Conservation (phyloP, 140 eudicot genomes). For the Erigeron philadelphicus region DNA sequence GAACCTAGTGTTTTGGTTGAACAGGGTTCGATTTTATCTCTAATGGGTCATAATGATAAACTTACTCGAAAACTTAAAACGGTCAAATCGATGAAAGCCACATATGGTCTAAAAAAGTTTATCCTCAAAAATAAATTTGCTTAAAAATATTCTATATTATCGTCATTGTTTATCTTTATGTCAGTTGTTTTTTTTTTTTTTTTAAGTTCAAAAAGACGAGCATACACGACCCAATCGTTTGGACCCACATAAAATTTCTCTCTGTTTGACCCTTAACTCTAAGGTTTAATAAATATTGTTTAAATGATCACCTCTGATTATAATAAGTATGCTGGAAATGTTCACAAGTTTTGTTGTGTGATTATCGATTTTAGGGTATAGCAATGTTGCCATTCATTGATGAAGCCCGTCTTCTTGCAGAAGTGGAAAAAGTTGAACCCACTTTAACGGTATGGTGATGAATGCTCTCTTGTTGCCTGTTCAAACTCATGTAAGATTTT, state of each 20-base stretch:
- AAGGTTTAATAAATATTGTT: neutral
- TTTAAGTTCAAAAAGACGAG: too few relatives aligned
- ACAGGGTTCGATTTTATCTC: too few relatives aligned
- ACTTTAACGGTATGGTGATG: constrained; percentile 64
- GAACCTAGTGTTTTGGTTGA: too few relatives aligned
- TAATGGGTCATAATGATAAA: too few relatives aligned
- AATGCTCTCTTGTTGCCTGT: neutral
- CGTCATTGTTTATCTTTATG: too few relatives aligned
- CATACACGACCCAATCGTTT: neutral
- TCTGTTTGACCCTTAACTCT: neutral
- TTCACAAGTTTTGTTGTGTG: neutral
- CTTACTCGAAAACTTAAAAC: too few relatives aligned
- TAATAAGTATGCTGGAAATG: neutral
- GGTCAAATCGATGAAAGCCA: too few relatives aligned
- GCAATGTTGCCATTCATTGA: constrained; percentile 90
- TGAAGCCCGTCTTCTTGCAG: constrained; percentile 79
- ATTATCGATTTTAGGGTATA: constrained; percentile 51
- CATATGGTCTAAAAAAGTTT: too few relatives aligned
- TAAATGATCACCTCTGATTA: neutral
- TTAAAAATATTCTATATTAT: too few relatives aligned
- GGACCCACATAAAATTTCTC: too few relatives aligned
- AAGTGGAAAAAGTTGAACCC: constrained; percentile 75
- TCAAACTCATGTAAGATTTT: neutral
- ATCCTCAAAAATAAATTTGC: too few relatives aligned
- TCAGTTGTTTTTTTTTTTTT: too few relatives aligned